phyloP scores from a whole-genome alignment of 2,329 filamentous ascomycete species.

The Aspergillus sp. region DNA sequence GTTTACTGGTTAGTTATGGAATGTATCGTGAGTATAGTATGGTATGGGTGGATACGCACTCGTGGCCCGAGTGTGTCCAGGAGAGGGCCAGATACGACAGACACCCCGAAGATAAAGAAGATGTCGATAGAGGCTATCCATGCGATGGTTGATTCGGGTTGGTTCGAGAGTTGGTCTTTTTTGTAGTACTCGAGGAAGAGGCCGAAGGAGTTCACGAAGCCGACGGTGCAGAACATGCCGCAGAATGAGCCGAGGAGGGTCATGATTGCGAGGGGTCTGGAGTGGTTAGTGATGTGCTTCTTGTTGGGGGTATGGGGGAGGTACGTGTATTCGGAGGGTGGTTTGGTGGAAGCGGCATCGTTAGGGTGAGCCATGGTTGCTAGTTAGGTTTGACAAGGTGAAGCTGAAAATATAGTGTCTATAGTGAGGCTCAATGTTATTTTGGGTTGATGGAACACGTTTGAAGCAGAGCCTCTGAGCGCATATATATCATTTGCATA shows the following conservation, averaged over 20 bases:
- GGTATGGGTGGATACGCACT: slow-evolving; percentile 16
- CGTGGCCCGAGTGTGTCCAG: slow-evolving; percentile 27
- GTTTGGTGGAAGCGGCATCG: neutral
- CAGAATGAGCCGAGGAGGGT: slow-evolving; percentile 33
- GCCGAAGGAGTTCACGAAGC: slow-evolving; percentile 50
- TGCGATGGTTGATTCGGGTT: slow-evolving; percentile 44
- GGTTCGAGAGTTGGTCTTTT: slow-evolving; percentile 41
- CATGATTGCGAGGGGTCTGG: slow-evolving; percentile 30
- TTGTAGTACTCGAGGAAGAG: slow-evolving; percentile 53
- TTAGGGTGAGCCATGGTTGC: neutral
- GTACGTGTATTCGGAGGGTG: slow-evolving; percentile 30
- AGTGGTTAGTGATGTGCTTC: neutral
- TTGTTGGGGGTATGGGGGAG: neutral
- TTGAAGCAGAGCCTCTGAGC: too few species aligned
- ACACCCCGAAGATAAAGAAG: slow-evolving; percentile 27
- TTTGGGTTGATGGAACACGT: neutral
- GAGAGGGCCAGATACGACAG: slow-evolving; percentile 25
- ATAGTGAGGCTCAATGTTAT: neutral
- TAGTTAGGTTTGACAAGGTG: neutral
- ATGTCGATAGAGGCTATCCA: slow-evolving; percentile 50
- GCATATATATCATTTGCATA: too few species aligned
- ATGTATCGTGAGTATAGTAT: neutral
- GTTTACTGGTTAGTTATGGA: neutral
- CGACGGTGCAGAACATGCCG: slow-evolving; percentile 42
- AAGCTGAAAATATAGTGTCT: neutral